phyloP scores from a whole-genome alignment of 192 early-diverging fungal species.

The Coemansia sp. region DNA sequence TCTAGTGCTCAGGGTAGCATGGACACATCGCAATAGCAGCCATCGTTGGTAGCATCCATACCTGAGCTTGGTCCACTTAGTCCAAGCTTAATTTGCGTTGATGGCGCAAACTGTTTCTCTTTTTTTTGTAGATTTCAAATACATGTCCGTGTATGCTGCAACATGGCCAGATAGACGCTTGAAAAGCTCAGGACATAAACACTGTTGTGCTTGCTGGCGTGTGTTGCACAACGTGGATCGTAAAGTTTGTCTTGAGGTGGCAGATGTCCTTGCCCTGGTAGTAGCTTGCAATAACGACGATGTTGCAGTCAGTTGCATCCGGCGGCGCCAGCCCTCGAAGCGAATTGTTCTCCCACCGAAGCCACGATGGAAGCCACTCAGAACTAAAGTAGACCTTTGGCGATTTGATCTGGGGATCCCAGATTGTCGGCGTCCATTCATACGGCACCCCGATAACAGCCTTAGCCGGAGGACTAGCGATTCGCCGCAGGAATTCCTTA shows the following conservation, averaged over 20 bases:
- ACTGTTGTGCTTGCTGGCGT: slow-evolving; percentile 29
- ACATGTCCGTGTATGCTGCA: background rate
- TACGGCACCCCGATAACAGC: slow-evolving; percentile 63
- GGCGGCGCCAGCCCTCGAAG: slow-evolving; percentile 63
- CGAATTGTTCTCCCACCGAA: slow-evolving; percentile 72
- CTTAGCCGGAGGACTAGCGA: slow-evolving; percentile 67
- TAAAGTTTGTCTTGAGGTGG: slow-evolving; percentile 45
- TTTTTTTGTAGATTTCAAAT: background rate
- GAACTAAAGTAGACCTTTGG: slow-evolving; percentile 72
- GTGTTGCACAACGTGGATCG: slow-evolving; percentile 43
- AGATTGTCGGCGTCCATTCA: slow-evolving; percentile 68
- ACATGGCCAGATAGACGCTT: background rate
- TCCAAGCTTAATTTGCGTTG: background rate
- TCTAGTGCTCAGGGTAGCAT: background rate
- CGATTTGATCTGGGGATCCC: slow-evolving; percentile 74
- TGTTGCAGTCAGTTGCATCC: slow-evolving; percentile 59
- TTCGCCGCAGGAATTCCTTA: slow-evolving; percentile 68
- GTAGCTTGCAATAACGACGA: slow-evolving; percentile 68
- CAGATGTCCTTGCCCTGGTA: slow-evolving; percentile 58
- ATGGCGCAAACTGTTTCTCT: background rate
- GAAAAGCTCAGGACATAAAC: slow-evolving; percentile 43
- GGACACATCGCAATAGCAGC: too few relatives aligned
- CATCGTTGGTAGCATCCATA: too few relatives aligned
- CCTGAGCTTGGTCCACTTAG: background rate
- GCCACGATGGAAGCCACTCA: slow-evolving; percentile 69